Evolutionary conservation across 345 rosid genomes (phyloP), one percentile per base, ranked within the genome.

Genomic region (Boechera stricta): DNA sequence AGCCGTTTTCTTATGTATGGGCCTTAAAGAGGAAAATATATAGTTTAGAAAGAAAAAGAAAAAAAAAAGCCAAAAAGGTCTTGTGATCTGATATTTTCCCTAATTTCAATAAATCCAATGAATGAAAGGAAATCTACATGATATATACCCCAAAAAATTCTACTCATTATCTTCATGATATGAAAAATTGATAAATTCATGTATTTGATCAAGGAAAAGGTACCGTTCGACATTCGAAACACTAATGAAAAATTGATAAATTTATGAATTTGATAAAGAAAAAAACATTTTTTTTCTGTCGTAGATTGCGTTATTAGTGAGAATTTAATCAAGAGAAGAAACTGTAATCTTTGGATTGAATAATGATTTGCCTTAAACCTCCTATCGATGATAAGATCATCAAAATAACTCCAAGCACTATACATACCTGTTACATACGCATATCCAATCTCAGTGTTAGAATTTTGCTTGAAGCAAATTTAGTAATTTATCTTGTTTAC

Each of bases 371-470:
- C 77, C 97, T 82, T 72, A 94, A 62, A 16, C 93, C 97, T 77
- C 98, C 98, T n/a, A 94, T 84, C 0, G 97, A 88, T 38, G 97
- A 67, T 55, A 94, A 1, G 16, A 85, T 42, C 98, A 94, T 94
- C 82, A 94, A 71, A 9, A 67, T 1, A 7, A 94, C 26, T 15
- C 98, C 98, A 5, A 82, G 28, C 10, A 82, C 66, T 55, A 92
- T 94, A 86, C 98, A 92, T 32, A 83, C 80, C 98, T 94, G 94
- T 77, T 31, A 61, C 48, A 69, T 10, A 41, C 0, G 6, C 71
- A 11, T 4, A 56, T 32, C 21, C 57, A 51, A 8, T 62, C 5
- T 32, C 63, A 69, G 4, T 41, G 52, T 73, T 66, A 56, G 58
- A 21, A 10, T 3, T 4, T 31, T 10, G 4, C 21, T 38, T 59